These are phyloP conservation scores for Phialemoniopsis sp. DNA, from an alignment of 2,329 filamentous ascomycete species.

Conservation along the genomic window DNA sequence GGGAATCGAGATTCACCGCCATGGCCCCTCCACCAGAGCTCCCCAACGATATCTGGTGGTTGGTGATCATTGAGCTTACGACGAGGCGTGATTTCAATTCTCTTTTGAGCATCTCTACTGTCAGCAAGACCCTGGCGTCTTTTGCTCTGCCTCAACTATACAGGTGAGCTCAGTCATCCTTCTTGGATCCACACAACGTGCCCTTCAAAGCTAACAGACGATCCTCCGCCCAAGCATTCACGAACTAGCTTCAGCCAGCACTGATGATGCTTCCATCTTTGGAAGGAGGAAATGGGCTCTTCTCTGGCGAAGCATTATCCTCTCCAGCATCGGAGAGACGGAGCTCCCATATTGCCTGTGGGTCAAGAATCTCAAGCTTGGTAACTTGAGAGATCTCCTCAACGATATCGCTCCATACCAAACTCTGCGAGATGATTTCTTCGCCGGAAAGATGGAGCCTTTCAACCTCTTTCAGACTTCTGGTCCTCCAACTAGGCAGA, in stretches of 20 bases:
- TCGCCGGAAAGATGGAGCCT: constrained; percentile 30
- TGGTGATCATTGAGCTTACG: constrained; percentile 57
- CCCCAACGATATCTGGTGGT: constrained; percentile 55
- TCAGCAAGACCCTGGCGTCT: constrained; percentile 50
- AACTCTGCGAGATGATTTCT: constrained; percentile 27
- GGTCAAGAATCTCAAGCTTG: constrained; percentile 59
- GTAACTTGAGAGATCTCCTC: constrained; percentile 56
- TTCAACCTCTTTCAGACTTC: constrained; percentile 20
- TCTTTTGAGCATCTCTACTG: constrained; percentile 54
- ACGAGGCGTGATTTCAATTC: constrained; percentile 52
- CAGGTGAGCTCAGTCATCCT: constrained; percentile 38
- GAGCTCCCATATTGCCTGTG: constrained; percentile 67
- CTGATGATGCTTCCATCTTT: constrained; percentile 33
- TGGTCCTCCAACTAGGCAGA: constrained; percentile 11
- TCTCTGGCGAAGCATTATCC: constrained; percentile 65
- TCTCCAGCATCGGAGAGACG: constrained; percentile 59
- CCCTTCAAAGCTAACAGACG: constrained; percentile 8
- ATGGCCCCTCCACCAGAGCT: constrained; percentile 26
- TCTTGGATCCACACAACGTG: background rate
- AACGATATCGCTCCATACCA: constrained; percentile 38
- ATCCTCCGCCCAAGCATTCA: constrained; percentile 33
- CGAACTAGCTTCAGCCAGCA: constrained; percentile 36
- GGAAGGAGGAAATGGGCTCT: constrained; percentile 50
- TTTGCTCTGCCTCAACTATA: constrained; percentile 61
- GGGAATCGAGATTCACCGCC: constrained; percentile 30